Conservation (phyloP, 768 basidiomycete species). For the Infundibulicybe gibba region DNA sequence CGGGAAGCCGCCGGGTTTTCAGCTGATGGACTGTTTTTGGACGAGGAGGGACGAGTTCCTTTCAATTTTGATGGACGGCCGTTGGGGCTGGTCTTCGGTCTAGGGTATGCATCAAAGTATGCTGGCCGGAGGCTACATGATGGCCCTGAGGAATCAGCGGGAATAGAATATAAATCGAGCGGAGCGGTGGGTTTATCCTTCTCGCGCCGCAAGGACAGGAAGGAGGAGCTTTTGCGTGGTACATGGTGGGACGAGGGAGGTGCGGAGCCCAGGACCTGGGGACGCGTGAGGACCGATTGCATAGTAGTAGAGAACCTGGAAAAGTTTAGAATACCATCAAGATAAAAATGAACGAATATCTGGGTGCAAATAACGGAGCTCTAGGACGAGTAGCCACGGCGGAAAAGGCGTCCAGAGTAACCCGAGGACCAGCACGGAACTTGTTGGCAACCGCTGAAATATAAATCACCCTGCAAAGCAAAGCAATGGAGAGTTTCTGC, state of each 20-base stretch:
- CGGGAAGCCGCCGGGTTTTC: background rate
- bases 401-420: no score
- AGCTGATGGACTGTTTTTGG: slow-evolving; percentile 5
- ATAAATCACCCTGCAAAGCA: no score
- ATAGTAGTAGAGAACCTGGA: slow-evolving; percentile 14
- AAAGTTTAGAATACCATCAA: slow-evolving; percentile 1
- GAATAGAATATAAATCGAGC: slow-evolving; percentile 13
- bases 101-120: slow-evolving; percentile 46
- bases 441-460: no score
- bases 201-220: slow-evolving; percentile 52
- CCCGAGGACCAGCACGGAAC: no score
- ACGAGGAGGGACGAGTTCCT: slow-evolving; percentile 15
- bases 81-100: slow-evolving; percentile 30
- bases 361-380: no score
- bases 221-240: slow-evolving; percentile 53
- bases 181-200: slow-evolving; percentile 32
- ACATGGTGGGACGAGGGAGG: slow-evolving; percentile 29
- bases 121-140: slow-evolving; percentile 25
- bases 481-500: no score
- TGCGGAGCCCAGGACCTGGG: slow-evolving; percentile 24
- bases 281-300: slow-evolving; percentile 35
- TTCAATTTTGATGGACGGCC: slow-evolving; percentile 28
- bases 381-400: no score
- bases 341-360: background rate
- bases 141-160: slow-evolving; percentile 19